A percentile compares a stretch with the other conserved stretches of the same genome.
Evolutionary conservation across 2,329 filamentous ascomycete genomes (phyloP).

Genomic region (Aureobasidium sp.): DNA sequence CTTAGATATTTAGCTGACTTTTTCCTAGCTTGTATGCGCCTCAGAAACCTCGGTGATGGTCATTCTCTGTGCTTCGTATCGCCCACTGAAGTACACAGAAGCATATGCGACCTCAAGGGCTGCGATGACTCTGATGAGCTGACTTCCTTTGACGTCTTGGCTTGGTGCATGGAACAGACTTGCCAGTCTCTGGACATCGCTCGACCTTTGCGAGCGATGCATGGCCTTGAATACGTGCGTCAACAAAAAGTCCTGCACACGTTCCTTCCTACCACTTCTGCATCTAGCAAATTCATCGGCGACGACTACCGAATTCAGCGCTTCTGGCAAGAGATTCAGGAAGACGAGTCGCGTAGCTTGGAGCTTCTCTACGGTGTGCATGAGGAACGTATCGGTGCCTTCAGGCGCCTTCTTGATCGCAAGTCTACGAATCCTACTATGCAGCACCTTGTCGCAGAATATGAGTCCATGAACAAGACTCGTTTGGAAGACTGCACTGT

Average conservation of each 20-base stretch:
- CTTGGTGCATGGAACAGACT: slow-evolving; percentile 55
- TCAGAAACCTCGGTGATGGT: slow-evolving; percentile 60
- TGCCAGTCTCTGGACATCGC: slow-evolving; percentile 42
- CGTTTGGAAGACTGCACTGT: slow-evolving; percentile 34
- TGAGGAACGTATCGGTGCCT: neutral
- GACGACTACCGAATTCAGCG: slow-evolving; percentile 21
- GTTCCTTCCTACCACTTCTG: slow-evolving; percentile 10
- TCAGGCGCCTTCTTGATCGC: neutral
- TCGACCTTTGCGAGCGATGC: slow-evolving; percentile 54
- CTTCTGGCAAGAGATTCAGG: slow-evolving; percentile 35
- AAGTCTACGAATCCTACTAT: neutral
- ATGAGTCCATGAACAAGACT: slow-evolving; percentile 24
- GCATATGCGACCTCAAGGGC: slow-evolving; percentile 37
- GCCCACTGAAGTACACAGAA: slow-evolving; percentile 51
- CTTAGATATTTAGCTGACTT: neutral
- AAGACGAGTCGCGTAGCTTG: slow-evolving; percentile 49
- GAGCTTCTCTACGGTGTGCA: slow-evolving; percentile 42
- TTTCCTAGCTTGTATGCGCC: slow-evolving; percentile 56
- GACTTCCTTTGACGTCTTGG: slow-evolving; percentile 48
- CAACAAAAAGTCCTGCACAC: slow-evolving; percentile 36
- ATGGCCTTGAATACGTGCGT: slow-evolving; percentile 47
- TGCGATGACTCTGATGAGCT: slow-evolving; percentile 27
- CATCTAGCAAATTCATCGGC: slow-evolving; percentile 19
- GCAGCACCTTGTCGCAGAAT: slow-evolving; percentile 15
- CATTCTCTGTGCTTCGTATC: slow-evolving; percentile 59